Base-by-base conservation (phyloP, 768 basidiomycete species). In the Macrolepiota albuminosa region DNA sequence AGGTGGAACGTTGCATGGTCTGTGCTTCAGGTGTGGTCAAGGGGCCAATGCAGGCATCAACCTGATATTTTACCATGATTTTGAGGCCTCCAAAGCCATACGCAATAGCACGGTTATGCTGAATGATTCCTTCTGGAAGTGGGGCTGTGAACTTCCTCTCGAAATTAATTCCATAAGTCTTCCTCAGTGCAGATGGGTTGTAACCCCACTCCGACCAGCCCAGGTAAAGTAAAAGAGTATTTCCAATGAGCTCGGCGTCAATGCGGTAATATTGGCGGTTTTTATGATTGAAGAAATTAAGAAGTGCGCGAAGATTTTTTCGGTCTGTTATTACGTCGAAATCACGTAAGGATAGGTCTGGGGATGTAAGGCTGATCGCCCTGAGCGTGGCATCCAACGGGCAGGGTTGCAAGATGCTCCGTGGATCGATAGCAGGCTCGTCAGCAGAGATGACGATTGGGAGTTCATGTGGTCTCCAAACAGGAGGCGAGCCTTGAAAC, bases 21-120 rank as follows among this genome's bases (percentile, higher is more conserved):
- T 40, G 33, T 14, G 45, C 29, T 42, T 36, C 24, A 14, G 37
- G 11, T 18, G 18, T 24, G 10, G 46, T n/a, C n/a, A 45, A 11
- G 31, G 55, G 18, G 34, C 29, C 33, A 3, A 72, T 46, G 56
- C 68, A 70, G 45, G 69, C 71, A 31, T 73, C 71, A n/a, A 67
- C 68, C 53, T 71, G 70, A 53, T 68, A 73, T 53, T 66, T 63
- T 34, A 69, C 67, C 58, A 72, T 69, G 66, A 72, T 64, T 49
- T 67, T 70, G 31, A 73, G 62, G 26, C 64, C 62, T 14, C 64
- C 69, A 40, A 71, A 59, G 21, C 54, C 31, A 56, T 66, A 67
- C 13, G 59, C 45, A 40, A 67, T 57, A 37, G 64, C 67, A 14
- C 64, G 58, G 33, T 63, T 61, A 46, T 67, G 64, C 34, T 66